Percentiles rank a stretch among this genome's conserved stretches.
Conservation (phyloP, 495 filamentous ascomycete genomes). For the Xylaria castorea region DNA sequence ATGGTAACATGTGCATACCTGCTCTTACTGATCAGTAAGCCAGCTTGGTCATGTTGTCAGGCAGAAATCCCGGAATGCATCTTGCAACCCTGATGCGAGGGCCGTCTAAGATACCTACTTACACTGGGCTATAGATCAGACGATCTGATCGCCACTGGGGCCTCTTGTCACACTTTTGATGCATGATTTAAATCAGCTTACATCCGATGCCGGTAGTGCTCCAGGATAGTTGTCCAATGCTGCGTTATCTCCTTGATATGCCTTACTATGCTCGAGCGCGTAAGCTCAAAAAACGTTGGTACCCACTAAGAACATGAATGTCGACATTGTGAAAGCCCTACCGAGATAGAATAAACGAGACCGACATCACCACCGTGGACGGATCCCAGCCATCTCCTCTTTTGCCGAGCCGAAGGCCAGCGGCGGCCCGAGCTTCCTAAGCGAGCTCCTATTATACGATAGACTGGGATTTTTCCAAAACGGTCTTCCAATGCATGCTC, state of each 20-base stretch:
- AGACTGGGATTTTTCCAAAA: neutral
- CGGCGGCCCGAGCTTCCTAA: neutral
- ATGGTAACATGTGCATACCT: neutral
- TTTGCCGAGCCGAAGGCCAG: neutral
- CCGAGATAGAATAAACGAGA: neutral
- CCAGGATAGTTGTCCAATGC: neutral
- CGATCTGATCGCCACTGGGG: neutral
- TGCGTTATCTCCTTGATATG: neutral
- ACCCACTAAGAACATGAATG: neutral
- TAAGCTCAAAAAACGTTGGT: neutral
- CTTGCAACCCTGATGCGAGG: neutral
- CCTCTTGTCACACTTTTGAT: neutral
- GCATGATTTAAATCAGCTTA: conserved; percentile 7
- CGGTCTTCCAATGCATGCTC: neutral
- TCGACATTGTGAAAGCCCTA: neutral
- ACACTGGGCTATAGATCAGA: neutral
- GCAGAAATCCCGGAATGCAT: neutral
- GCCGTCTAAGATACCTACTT: neutral
- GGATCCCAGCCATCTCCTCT: neutral
- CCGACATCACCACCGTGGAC: neutral
- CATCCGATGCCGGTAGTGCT: neutral
- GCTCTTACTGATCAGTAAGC: neutral
- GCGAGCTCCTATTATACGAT: neutral
- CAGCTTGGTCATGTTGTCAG: neutral
- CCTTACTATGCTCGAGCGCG: neutral